Conservation (phyloP, 805 yeast species). For the Jamesozyma rosinii region DNA sequence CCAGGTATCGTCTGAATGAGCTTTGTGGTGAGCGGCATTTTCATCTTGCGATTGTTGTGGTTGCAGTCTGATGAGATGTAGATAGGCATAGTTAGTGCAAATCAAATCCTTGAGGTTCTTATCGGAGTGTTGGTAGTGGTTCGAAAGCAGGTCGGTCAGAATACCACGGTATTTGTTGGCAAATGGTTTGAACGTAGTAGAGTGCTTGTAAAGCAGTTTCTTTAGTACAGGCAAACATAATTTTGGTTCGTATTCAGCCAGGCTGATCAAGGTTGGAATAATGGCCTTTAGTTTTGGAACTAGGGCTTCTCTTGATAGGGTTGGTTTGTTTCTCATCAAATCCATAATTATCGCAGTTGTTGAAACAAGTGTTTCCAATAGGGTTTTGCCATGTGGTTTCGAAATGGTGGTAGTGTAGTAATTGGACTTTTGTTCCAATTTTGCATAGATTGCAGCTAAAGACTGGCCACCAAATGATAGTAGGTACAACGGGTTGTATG, state of each 20-base stretch:
- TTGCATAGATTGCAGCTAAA: constrained; percentile 20
- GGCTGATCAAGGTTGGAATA: constrained; percentile 43
- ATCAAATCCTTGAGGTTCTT: constrained; percentile 33
- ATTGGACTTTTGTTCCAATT: constrained; percentile 22
- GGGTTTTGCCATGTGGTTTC: constrained; percentile 15
- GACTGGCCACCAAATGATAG: constrained; percentile 28
- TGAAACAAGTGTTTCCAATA: constrained; percentile 25
- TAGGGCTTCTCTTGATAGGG: constrained; percentile 71
- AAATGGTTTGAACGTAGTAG: constrained; percentile 77
- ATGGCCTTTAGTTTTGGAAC: constrained; percentile 69
- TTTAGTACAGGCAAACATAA: constrained; percentile 34
- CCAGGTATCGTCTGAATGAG: constrained; percentile 38
- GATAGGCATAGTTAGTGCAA: constrained; percentile 44
- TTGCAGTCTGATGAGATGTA: constrained; percentile 48
- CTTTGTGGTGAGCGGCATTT: constrained; percentile 27
- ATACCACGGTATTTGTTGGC: constrained; percentile 50
- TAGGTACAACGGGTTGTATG: constrained; percentile 29
- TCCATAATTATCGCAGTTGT: constrained; percentile 28
- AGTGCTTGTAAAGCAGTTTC: constrained; percentile 43
- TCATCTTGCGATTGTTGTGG: constrained; percentile 34
- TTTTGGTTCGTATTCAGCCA: constrained; percentile 33
- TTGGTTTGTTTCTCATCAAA: constrained; percentile 67
- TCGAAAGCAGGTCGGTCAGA: constrained; percentile 32
- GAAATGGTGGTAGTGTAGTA: constrained; percentile 15
- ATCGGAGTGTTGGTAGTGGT: constrained; percentile 35